Percentiles rank a stretch among this genome's conserved stretches.
Evolutionary conservation across 2,329 filamentous ascomycete genomes (phyloP).

Genomic region (Penicillium sp.): DNA sequence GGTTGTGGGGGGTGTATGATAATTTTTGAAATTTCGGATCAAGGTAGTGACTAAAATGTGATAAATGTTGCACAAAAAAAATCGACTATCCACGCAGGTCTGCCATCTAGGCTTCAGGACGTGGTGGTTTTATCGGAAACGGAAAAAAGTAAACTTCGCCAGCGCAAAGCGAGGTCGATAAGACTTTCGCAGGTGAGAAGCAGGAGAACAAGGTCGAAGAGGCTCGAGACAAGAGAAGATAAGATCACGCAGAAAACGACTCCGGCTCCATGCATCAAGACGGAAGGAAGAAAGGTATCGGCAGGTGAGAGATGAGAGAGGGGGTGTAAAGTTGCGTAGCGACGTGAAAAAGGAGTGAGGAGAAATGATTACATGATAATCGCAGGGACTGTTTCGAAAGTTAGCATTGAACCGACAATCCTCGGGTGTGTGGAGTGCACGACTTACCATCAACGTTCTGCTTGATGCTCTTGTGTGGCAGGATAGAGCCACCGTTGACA

Average conservation of each 20-base stretch:
- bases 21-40: conserved; percentile 1
- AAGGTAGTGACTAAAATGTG: conserved; percentile 27
- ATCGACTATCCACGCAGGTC: conserved; percentile 24
- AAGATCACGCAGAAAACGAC: conserved; percentile 39
- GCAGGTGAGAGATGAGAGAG: conserved; percentile 27
- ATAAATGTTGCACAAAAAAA: conserved; percentile 26
- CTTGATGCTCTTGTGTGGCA: conserved; percentile 99
- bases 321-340: conserved; percentile 30
- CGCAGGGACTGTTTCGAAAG: conserved; percentile 43
- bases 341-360: conserved; percentile 33
- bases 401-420: conserved; percentile 13
- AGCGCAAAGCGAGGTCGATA: conserved; percentile 23
- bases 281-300: conserved; percentile 30
- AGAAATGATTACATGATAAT: conserved; percentile 52
- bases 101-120: conserved; percentile 39
- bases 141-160: conserved; percentile 17
- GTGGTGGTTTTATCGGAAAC: conserved; percentile 21
- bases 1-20: conserved; percentile 16
- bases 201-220: conserved; percentile 18
- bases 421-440: not conserved
- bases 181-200: conserved; percentile 22
- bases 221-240: conserved; percentile 25
- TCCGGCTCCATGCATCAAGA: conserved; percentile 44
- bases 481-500: conserved; percentile 92
- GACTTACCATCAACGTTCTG: conserved; percentile 82